Base-by-base conservation (phyloP, 2,329 filamentous ascomycete genomes). In the Sporothrix phasma region DNA sequence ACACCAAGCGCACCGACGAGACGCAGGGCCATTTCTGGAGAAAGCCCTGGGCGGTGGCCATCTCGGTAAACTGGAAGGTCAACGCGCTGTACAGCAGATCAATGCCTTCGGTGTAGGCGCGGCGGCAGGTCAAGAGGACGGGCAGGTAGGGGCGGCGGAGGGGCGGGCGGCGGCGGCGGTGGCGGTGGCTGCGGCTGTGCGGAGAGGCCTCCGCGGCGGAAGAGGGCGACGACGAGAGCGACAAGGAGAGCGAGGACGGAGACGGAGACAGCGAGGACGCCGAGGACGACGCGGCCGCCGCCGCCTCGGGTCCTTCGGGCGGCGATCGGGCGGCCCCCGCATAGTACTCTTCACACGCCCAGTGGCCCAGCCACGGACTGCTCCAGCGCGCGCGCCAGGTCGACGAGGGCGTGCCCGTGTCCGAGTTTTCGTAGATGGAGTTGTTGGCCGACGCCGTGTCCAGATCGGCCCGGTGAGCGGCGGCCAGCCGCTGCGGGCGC, bases 31-130 rank as follows among this genome's bases (percentile, higher is more conserved):
- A 70, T 46, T 56, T 60, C 4, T 41, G 37, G 34, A 74, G 64
- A 60, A 73, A 74, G 17, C 63, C 59, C 19, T 49, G 56, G 26
- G 71, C 71, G 0, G 67, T 62, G 43, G 46, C 29, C 34, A 66
- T 68, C 58, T 73, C 69, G 64, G 69, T 73, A 49, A 74, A 71
- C 66, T 71, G 66, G 64, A 73, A 73, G 37, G 70, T 73, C 5
- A 71, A 63, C 56, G 59, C 60, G 15, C 56, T 31, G 61, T 71
- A 72, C 26, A 74, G 64, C 7, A 69, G 66, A 1, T 67, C 65
- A 19, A 70, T 61, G 53, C 62, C 67, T 58, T 74, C 72, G 3
- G 69, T 51, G 65, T 73, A 73, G 66, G 62, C 62, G 62, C 45
- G 54, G 24, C 62, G 62, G 54, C 62, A 64, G 5, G 31, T 53